Base-by-base conservation (phyloP, 2,329 filamentous ascomycete genomes). In the Stemphylium lycopersici region DNA sequence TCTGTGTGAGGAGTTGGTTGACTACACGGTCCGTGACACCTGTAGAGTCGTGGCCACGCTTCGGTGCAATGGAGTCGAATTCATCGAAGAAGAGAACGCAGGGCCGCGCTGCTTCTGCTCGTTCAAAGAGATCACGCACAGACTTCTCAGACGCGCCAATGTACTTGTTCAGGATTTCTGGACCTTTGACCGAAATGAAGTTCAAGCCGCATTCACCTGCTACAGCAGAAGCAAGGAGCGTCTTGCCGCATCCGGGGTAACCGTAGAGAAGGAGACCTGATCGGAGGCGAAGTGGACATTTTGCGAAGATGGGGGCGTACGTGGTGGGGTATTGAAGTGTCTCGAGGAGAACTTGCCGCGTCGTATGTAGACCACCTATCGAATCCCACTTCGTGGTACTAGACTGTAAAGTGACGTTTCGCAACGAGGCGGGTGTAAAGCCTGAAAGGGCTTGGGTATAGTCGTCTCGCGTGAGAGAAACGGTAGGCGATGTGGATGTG, bases 41-140 rank as follows among this genome's bases (percentile, higher is more conserved):
- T 0, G 95, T 99, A 1, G 90, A 95, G 74, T 99, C 96, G 72
- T 99, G 95, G 0, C 95, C 95, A 78, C 95, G 86, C 77, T 98
- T 99, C 2, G 95, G 95, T 0, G 96, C 96, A 60, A 99, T 98
- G 34, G 90, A 93, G 78, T 99, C 95, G 70, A 99, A 99, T 74
- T 99, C 95, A 71, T 99, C 95, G 71, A 99, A 99, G 82, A 99
- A 99, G 7, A 99, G 81, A 4, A 99, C 90, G 66, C 95, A 98
- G 0, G 96, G 96, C 55, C 89, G 87, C 4, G 95, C 95, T 3
- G 95, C 93, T 70, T 89, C 87, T 0, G 95, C 95, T 37, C 95
- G 86, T 71, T 96, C 93, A 69, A 99, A 99, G 1, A 99, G 81
- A 73, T 99, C 95, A 37, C 96, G 87, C 6, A 99, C 93, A 56